Conservation (phyloP, 2,329 filamentous ascomycete genomes). For the Venturia pyrina region DNA sequence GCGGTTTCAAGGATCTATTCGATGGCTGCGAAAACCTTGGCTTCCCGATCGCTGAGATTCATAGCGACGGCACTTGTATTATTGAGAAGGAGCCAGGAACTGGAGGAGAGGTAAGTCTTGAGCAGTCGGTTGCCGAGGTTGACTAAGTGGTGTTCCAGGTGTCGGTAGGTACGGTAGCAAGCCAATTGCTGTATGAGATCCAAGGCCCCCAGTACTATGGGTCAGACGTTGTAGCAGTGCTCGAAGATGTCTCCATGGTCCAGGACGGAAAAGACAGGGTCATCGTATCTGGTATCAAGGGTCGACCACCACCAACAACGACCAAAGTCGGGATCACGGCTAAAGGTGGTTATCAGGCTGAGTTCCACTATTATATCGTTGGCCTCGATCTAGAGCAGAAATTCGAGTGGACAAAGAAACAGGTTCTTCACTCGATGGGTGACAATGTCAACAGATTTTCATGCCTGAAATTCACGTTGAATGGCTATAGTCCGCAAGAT, state of each 20-base stretch:
- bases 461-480: constrained; percentile 13
- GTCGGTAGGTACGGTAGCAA: constrained; percentile 13
- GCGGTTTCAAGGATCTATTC: constrained; percentile 29
- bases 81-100: constrained; percentile 16
- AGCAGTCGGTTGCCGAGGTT: constrained; percentile 29
- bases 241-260: constrained; percentile 18
- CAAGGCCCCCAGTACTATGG: constrained; percentile 28
- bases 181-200: constrained; percentile 30
- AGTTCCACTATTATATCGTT: constrained; percentile 16
- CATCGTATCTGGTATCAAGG: constrained; percentile 6
- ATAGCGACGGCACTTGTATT: not conserved
- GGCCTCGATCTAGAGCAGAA: constrained; percentile 23
- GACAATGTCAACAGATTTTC: constrained; percentile 6
- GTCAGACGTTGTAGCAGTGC: constrained; percentile 22
- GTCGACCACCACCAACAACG: constrained; percentile 9
- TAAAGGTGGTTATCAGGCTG: constrained; percentile 16
- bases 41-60: constrained; percentile 37
- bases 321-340: constrained; percentile 19
- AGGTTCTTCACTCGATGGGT: constrained; percentile 16
- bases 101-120: constrained; percentile 21
- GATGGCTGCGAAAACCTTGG: constrained; percentile 27
- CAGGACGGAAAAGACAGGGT: constrained; percentile 9
- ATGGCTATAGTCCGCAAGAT: constrained; percentile 12
- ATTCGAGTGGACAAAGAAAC: constrained; percentile 18
- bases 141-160: constrained; percentile 10